A percentile compares a stretch with the other conserved stretches of the same genome.
phyloP scores from a whole-genome alignment of 169 alveolate genomes.

The Plasmodium malariae region DNA sequence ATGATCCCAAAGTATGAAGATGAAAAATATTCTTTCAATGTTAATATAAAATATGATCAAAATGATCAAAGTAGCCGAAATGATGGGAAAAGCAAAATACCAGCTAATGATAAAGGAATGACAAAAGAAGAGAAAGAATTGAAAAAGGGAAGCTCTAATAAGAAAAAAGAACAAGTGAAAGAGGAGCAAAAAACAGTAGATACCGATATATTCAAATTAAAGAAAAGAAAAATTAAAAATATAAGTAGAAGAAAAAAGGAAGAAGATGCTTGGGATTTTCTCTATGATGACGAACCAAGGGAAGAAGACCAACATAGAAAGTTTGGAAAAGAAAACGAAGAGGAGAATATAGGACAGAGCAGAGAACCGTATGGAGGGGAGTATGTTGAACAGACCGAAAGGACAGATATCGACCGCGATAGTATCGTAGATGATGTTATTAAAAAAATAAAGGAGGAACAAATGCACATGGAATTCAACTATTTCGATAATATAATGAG shows the following conservation, averaged over 20 bases:
- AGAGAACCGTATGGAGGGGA: background rate
- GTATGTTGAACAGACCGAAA: background rate
- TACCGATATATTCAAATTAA: background rate
- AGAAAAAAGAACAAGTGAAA: background rate
- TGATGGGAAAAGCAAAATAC: background rate
- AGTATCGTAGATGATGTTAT: constrained; percentile 58
- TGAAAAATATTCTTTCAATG: constrained; percentile 27
- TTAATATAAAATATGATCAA: constrained; percentile 26
- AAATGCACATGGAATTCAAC: constrained; percentile 21
- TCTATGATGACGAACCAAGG: constrained; percentile 24
- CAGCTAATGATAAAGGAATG: background rate
- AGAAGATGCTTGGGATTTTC: constrained; percentile 63
- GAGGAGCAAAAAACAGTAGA: background rate
- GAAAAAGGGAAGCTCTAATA: background rate
- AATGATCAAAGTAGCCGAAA: background rate
- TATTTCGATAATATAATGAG: constrained; percentile 37
- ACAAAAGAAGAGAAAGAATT: background rate
- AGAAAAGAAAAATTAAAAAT: constrained; percentile 57
- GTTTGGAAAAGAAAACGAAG: background rate
- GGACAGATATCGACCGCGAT: background rate
- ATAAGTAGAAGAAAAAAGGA: constrained; percentile 56
- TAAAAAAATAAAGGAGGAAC: constrained; percentile 53
- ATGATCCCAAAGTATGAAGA: constrained; percentile 66
- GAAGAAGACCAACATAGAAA: background rate
- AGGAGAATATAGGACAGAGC: background rate